These are phyloP conservation scores for Acacia confusa DNA, from an alignment of 306 rosid genomes.

Conservation along the genomic window DNA sequence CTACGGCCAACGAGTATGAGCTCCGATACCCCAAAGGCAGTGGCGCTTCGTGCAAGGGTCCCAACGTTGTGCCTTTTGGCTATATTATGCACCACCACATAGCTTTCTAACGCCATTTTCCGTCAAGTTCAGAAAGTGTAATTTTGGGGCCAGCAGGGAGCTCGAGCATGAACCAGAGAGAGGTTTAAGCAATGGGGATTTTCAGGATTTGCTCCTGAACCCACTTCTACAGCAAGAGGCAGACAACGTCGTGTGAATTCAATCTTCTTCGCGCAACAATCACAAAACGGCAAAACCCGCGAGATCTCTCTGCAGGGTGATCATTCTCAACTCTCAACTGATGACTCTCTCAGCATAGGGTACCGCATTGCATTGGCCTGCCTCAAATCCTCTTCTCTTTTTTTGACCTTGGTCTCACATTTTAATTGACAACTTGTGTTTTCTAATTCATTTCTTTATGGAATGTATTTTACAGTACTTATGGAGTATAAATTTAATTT, in stretches of 20 bases:
- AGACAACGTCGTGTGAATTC: not conserved
- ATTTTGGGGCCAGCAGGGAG: not conserved
- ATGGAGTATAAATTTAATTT: too few relatives aligned
- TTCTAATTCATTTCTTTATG: too few relatives aligned
- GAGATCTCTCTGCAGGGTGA: not conserved
- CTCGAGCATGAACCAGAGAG: not conserved
- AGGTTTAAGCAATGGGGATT: not conserved
- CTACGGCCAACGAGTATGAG: slow-evolving; percentile 82
- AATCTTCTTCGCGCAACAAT: not conserved
- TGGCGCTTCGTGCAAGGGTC: slow-evolving; percentile 88
- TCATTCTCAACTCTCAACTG: too few relatives aligned
- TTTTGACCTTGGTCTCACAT: not conserved
- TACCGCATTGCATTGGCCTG: not conserved
- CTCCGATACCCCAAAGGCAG: slow-evolving; percentile 88
- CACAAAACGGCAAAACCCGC: not conserved
- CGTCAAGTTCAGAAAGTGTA: not conserved
- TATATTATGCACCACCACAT: slow-evolving; percentile 87
- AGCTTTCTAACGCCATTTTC: slow-evolving; percentile 59
- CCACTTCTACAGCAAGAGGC: not conserved
- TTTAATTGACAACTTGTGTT: not conserved
- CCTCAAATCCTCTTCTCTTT: not conserved
- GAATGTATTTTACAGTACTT: too few relatives aligned
- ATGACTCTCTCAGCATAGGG: not conserved
- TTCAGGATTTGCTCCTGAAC: not conserved
- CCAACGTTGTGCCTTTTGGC: slow-evolving; percentile 90